A percentile compares a stretch with the other conserved stretches of the same genome.
phyloP scores from a whole-genome alignment of 1,139 yeast genomes.

The Pichia kudriavzevii region DNA sequence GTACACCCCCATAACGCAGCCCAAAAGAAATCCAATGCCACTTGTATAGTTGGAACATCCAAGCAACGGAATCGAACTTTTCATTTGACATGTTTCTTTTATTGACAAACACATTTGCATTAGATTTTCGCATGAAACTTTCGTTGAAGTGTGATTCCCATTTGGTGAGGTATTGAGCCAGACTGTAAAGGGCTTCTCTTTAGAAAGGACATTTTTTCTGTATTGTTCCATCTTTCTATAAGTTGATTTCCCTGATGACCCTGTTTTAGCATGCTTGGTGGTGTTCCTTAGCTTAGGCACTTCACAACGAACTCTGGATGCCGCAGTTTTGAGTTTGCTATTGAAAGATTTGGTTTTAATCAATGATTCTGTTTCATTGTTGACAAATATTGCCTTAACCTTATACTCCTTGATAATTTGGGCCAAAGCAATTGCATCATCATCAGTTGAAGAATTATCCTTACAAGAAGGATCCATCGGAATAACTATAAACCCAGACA shows the following conservation, averaged over 20 bases:
- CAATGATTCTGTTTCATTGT: constrained; percentile 65
- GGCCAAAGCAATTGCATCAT: constrained; percentile 66
- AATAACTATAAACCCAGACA: constrained; percentile 72
- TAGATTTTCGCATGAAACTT: constrained; percentile 49
- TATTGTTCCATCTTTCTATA: constrained; percentile 38
- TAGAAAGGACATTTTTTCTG: constrained; percentile 38
- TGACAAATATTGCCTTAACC: constrained; percentile 66
- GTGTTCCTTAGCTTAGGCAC: constrained; percentile 63
- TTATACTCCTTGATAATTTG: constrained; percentile 63
- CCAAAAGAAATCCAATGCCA: constrained; percentile 84
- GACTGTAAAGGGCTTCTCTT: constrained; percentile 32
- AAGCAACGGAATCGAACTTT: constrained; percentile 62
- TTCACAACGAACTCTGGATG: constrained; percentile 34
- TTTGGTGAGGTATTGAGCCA: constrained; percentile 59
- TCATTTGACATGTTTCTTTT: constrained; percentile 85
- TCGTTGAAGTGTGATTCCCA: constrained; percentile 58
- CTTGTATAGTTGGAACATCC: constrained; percentile 82
- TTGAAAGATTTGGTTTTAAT: constrained; percentile 65
- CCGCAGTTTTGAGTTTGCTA: constrained; percentile 51
- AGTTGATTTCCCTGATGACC: constrained; percentile 37
- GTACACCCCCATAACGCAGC: constrained; percentile 75
- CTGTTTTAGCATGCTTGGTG: constrained; percentile 53
- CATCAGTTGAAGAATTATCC: constrained; percentile 56
- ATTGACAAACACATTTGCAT: constrained; percentile 79
- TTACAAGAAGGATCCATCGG: constrained; percentile 76